Base-by-base conservation (phyloP, 139 green algal species). In the Chlorella sp. region DNA sequence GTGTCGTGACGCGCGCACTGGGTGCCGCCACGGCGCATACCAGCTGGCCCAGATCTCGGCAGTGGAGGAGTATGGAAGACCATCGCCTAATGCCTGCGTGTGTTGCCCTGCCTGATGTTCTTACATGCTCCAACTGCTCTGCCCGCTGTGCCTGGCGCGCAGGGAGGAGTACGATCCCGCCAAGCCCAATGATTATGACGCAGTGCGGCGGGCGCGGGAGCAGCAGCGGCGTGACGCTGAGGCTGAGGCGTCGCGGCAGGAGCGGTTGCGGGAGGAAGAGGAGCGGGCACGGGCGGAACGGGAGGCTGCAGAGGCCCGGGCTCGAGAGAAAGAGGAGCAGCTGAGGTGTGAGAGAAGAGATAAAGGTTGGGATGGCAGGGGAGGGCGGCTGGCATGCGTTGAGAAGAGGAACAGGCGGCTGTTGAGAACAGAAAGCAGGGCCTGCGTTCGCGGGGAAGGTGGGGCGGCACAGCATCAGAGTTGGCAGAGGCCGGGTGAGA, bases 171-270 rank as follows among this genome's bases (percentile, higher is more conserved):
- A 99, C 85, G 96, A 99, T 88, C 97, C 97, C 1, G 93, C 94
- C 28, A 92, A 91, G 26, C 97, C 97, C 19, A 99, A 99, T 83
- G 96, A 98, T 86, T 99, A 99, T 81, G 96, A 99, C 36, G 94
- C 94, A 57, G 92, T 97, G 40, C 53, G 87, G 0, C 61, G 80
- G 1, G 61, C 87, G 28, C 88, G 90, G n/a, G 92, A 94, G 71
- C 53, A 42, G 48, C 81, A 89, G 87, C 87, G 87, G 26, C 40
- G 37, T 39, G 92, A 96, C n/a, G 96, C 97, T 3, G 97, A 98
- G 86, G 86, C 88, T 78, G 95, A 97, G 88, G 92, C 92, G 53
- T 94, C 96, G 85, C 91, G 94, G 66, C 91, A 97, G 91, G 96
- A 97, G 60, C 78, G 88, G 76, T 83, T 95, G 61, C 89, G 90